Evolutionary conservation across 1,284 basidiomycete species (phyloP), one percentile per base, ranked within the genome.

Genomic region (Chalciporus sp.): DNA sequence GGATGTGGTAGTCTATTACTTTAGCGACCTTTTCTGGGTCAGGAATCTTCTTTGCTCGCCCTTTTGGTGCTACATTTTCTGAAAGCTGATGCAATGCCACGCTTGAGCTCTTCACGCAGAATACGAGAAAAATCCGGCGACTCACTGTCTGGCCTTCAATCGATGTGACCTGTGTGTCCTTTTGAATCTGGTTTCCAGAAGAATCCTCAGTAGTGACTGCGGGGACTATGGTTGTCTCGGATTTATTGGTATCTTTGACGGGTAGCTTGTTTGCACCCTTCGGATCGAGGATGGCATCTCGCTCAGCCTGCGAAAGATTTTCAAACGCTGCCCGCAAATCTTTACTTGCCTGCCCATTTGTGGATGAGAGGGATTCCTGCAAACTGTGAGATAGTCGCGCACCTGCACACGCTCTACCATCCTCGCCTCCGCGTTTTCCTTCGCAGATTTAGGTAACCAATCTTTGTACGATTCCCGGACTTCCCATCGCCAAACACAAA

Each of bases 401-500:
- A 88, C 92, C 73, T 86, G 82, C 17, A 78, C 60, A 52, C 92
- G 80, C 61, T 95, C 91, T 26, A 76, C 74, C 12, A 79, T 70
- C 59, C 92, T 79, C n/a, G 70, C 70, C 31, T 85, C 79, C 1
- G 81, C 81, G 67, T 83, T 90, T 56, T 91, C 88, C 53, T 77
- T 75, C 8, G 79, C 77, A 61, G 81, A 82, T 64, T 83, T 86
- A 0, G 92, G 92, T 29, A 95, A 71, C 83, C 88, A 88, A 45
- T 81, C 75, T 47, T 74, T 68, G 58, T 78, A 74, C 20, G 76
- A 61, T 14, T 84, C 78, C 59, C 80, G 85, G 7, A 89, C 85
- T 66, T 95, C 93, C 93, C 93, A 95, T 56, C 93, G 78, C 92
- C 92, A 95, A n/a, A 91, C 73, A 60, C 83, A 86, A 31, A 90